Evolutionary conservation across 2,329 filamentous ascomycete species (phyloP).

Genomic region (Clonostachys byssicola): DNA sequence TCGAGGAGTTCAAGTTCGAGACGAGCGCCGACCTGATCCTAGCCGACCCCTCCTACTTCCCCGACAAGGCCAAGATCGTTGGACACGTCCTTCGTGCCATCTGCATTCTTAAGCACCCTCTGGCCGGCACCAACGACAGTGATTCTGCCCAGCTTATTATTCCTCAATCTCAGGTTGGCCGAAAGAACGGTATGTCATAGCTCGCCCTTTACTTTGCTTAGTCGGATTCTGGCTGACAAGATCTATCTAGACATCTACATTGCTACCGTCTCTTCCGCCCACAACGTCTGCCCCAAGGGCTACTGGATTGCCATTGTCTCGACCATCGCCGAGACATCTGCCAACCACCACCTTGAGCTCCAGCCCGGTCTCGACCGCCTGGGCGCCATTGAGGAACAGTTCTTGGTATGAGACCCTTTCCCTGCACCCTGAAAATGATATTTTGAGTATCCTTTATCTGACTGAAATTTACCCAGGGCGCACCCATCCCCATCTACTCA

Average conservation of each 20-base stretch:
- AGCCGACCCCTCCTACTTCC: slow-evolving; percentile 95
- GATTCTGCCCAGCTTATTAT: slow-evolving; percentile 96
- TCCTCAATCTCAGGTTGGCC: slow-evolving; percentile 92
- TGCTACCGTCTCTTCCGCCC: slow-evolving; percentile 88
- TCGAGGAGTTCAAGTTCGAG: slow-evolving; percentile 89
- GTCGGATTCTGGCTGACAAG: slow-evolving; percentile 4
- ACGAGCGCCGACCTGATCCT: slow-evolving; percentile 96
- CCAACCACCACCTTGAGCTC: slow-evolving; percentile 95
- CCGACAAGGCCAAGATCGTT: slow-evolving; percentile 78
- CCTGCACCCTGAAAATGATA: background rate
- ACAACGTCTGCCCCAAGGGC: slow-evolving; percentile 95
- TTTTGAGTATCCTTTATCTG: background rate
- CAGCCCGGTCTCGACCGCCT: slow-evolving; percentile 88
- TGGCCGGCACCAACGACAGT: slow-evolving; percentile 81
- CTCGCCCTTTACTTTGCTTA: background rate
- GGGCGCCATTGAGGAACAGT: slow-evolving; percentile 92
- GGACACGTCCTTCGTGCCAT: slow-evolving; percentile 94
- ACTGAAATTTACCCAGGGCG: slow-evolving; percentile 38
- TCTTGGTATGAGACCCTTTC: slow-evolving; percentile 60
- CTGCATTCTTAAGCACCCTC: slow-evolving; percentile 93
- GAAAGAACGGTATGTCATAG: slow-evolving; percentile 75
- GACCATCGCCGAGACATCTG: slow-evolving; percentile 86
- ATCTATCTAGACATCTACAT: slow-evolving; percentile 78
- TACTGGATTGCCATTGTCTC: slow-evolving; percentile 99
- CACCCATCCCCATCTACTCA: slow-evolving; percentile 91